A percentile compares a stretch with the other conserved stretches of the same genome.
These are phyloP conservation scores for Russula compacta DNA, from an alignment of 768 basidiomycete species.

Conservation along the genomic window DNA sequence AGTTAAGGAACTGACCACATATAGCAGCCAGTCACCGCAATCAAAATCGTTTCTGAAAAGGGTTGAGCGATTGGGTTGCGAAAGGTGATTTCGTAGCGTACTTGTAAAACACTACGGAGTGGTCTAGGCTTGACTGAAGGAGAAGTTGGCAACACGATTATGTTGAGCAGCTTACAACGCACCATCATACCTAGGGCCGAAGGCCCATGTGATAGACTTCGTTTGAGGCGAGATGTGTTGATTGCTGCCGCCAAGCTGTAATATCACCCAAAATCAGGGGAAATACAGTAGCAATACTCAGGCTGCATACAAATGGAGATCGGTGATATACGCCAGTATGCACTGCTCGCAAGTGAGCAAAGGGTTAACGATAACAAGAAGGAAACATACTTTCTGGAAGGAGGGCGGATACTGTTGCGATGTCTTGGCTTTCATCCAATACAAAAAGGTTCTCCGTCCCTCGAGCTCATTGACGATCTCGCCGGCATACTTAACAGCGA, in stretches of 20 bases:
- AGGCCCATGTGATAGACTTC: constrained; percentile 26
- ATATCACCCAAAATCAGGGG: constrained; percentile 12
- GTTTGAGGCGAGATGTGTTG: constrained; percentile 46
- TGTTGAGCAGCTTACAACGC: constrained; percentile 22
- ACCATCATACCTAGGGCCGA: constrained; percentile 57
- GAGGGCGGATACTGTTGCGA: constrained; percentile 56
- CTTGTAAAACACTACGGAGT: constrained; percentile 75
- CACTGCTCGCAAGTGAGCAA: constrained; percentile 36
- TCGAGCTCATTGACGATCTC: constrained; percentile 38
- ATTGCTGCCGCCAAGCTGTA: constrained; percentile 48
- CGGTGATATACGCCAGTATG: constrained; percentile 72
- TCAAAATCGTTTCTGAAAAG: constrained; percentile 55
- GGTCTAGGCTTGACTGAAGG: constrained; percentile 61
- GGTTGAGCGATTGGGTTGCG: background rate
- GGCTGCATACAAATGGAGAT: constrained; percentile 54
- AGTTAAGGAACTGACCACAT: constrained; percentile 43
- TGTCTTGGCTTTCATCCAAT: constrained; percentile 73
- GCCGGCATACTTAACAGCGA: constrained; percentile 51
- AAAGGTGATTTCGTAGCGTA: constrained; percentile 27
- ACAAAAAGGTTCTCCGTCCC: constrained; percentile 41
- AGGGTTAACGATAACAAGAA: background rate
- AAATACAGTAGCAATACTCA: background rate
- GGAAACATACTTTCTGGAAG: constrained; percentile 59
- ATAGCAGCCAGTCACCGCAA: constrained; percentile 74
- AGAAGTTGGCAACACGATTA: background rate